These are phyloP conservation scores for Simplicillium sp. DNA, from an alignment of 2,329 filamentous ascomycete genomes.

Conservation along the genomic window DNA sequence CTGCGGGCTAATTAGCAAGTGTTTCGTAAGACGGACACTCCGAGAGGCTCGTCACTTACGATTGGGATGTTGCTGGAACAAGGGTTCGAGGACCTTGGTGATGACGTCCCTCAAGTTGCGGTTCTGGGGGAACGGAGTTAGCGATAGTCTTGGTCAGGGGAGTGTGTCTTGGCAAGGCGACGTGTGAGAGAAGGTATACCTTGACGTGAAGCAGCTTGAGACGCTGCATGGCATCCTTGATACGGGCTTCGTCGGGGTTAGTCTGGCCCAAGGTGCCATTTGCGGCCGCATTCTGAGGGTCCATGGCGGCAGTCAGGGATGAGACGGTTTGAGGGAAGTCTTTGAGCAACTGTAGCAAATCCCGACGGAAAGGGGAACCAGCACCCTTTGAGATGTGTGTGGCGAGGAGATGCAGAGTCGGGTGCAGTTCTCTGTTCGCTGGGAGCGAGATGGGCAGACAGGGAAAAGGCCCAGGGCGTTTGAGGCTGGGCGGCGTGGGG, in stretches of 20 bases:
- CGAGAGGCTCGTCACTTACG: conserved; percentile 27
- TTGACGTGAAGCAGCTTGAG: conserved; percentile 46
- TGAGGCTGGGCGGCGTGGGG: too few relatives aligned
- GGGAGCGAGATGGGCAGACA: too few relatives aligned
- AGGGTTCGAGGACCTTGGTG: conserved; percentile 32
- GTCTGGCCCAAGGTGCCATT: conserved; percentile 4
- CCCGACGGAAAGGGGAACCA: too few relatives aligned
- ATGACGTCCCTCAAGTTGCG: conserved; percentile 25
- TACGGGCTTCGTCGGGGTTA: conserved; percentile 31
- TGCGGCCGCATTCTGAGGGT: conserved; percentile 10
- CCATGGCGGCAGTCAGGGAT: conserved; percentile 1
- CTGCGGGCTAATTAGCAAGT: conserved; percentile 20
- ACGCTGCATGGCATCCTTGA: conserved; percentile 38
- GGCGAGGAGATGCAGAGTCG: too few relatives aligned
- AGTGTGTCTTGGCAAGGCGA: background rate
- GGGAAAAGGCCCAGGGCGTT: too few relatives aligned
- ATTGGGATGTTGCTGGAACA: conserved; percentile 38
- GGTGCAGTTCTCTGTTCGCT: too few relatives aligned
- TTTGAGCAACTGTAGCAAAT: too few relatives aligned
- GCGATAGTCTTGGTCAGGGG: conserved; percentile 8
- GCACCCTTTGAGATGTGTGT: too few relatives aligned
- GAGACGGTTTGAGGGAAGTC: background rate
- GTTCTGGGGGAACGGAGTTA: conserved; percentile 13
- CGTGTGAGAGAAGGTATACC: conserved; percentile 21
- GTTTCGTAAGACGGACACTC: too few relatives aligned